phyloP scores from a whole-genome alignment of 345 rosid species.

The Gossypium turneri region DNA sequence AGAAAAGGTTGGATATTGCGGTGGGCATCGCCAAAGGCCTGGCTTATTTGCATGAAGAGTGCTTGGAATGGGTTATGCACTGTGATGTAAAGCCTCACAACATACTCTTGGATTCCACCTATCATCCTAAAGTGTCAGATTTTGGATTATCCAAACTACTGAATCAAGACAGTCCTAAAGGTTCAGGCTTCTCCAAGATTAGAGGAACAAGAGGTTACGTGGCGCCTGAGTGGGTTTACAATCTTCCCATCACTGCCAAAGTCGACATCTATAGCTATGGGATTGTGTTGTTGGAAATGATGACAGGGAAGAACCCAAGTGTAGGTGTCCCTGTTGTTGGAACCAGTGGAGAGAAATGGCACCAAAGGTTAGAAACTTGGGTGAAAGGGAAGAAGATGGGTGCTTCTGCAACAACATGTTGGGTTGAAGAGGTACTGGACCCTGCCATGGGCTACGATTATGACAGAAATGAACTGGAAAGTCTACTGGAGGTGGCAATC shows the following conservation, averaged over 20 bases:
- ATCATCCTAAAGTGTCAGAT: conserved; percentile 26
- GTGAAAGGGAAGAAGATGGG: conserved; percentile 12
- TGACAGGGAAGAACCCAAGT: neutral
- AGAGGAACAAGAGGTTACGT: conserved; percentile 36
- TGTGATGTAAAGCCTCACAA: conserved; percentile 33
- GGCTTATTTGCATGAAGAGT: conserved; percentile 37
- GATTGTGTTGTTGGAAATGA: conserved; percentile 35
- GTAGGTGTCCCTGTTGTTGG: conserved; percentile 12
- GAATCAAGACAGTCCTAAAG: neutral
- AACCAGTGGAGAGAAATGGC: conserved; percentile 7
- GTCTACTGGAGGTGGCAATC: neutral
- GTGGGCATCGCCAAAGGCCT: conserved; percentile 33
- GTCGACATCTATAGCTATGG: conserved; percentile 45
- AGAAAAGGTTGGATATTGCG: conserved; percentile 20
- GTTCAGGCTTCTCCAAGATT: conserved; percentile 15
- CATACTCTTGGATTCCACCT: conserved; percentile 23
- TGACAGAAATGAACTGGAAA: neutral
- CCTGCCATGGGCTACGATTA: conserved; percentile 4
- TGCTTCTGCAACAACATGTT: neutral
- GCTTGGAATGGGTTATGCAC: conserved; percentile 37
- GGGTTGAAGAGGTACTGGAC: conserved; percentile 10
- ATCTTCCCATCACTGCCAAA: conserved; percentile 31
- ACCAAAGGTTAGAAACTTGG: neutral
- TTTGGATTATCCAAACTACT: conserved; percentile 26
- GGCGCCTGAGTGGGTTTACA: conserved; percentile 32